Percentiles rank a stretch among this genome's conserved stretches.
Evolutionary conservation across 768 basidiomycete genomes (phyloP).

Genomic region (Mycena kentingensis): DNA sequence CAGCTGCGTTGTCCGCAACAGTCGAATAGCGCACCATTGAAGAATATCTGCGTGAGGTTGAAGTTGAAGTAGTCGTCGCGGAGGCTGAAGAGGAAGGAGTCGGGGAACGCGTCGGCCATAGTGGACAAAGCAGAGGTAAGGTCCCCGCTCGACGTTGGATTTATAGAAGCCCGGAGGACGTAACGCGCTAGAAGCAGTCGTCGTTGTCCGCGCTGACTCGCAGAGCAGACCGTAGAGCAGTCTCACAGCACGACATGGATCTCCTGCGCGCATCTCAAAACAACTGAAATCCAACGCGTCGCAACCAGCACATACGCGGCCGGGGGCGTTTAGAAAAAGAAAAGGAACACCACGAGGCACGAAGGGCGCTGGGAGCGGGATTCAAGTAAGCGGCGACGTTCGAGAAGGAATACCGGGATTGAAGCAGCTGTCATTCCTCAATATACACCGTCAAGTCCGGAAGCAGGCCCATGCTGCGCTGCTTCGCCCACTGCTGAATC

Average conservation of each 20-base stretch:
- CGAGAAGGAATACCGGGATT: conserved; percentile 5
- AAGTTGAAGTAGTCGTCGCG: conserved; percentile 18
- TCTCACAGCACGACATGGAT: no score
- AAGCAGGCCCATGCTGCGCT: conserved; percentile 13
- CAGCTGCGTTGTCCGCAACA: not conserved
- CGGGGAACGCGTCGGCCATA: conserved; percentile 4
- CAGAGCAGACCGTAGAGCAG: no score
- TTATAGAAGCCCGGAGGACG: not conserved
- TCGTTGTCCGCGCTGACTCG: not conserved
- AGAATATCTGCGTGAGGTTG: conserved; percentile 10
- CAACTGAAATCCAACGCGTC: no score
- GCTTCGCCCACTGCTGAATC: conserved; percentile 19
- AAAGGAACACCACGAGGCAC: conserved; percentile 1
- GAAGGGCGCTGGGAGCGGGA: conserved; percentile 13
- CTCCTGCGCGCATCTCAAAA: no score
- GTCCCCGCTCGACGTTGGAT: not conserved
- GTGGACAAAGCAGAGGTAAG: not conserved
- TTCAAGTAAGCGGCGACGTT: conserved; percentile 8
- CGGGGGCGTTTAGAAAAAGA: no score
- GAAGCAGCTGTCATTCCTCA: conserved; percentile 9
- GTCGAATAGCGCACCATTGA: conserved; percentile 8
- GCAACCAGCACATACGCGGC: no score
- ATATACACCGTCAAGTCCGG: conserved; percentile 16
- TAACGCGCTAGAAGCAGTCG: not conserved
- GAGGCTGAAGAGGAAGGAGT: conserved; percentile 5